Conservation (phyloP, 495 filamentous ascomycete genomes). For the Hypoxylon fragiforme region DNA sequence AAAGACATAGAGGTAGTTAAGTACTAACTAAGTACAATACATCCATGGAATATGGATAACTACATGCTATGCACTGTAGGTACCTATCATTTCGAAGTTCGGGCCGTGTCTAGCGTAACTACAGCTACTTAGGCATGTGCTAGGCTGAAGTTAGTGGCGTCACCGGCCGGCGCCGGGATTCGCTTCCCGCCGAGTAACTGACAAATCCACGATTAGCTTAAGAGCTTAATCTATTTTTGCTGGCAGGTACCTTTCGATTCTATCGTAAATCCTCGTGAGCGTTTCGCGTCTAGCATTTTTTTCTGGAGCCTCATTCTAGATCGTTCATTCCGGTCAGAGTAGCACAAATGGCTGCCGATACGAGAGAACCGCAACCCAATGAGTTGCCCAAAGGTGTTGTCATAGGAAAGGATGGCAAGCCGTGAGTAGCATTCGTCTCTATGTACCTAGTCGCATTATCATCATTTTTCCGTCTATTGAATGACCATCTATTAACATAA, state of each 20-base stretch:
- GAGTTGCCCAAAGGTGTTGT: conserved; percentile 76
- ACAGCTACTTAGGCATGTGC: neutral
- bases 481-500: conserved; percentile 23
- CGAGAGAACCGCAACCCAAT: conserved; percentile 40
- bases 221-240: conserved; percentile 20
- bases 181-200: conserved; percentile 31
- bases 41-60: no score
- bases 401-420: conserved; percentile 91
- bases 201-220: conserved; percentile 28
- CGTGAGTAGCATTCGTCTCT: conserved; percentile 59
- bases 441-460: neutral
- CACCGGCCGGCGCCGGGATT: conserved; percentile 31
- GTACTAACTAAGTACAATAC: no score
- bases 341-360: conserved; percentile 43
- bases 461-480: neutral
- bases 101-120: no score
- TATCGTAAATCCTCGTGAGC: conserved; percentile 25
- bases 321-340: neutral
- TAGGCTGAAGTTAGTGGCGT: conserved; percentile 9
- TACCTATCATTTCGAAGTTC: no score
- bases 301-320: conserved; percentile 1
- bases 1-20: no score
- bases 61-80: no score
- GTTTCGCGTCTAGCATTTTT: conserved; percentile 13
- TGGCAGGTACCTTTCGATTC: conserved; percentile 24